A percentile compares a stretch with the other conserved stretches of the same genome.
These are phyloP conservation scores for Melampsora larici-populina DNA, from an alignment of 1,284 basidiomycete species.

Conservation along the genomic window DNA sequence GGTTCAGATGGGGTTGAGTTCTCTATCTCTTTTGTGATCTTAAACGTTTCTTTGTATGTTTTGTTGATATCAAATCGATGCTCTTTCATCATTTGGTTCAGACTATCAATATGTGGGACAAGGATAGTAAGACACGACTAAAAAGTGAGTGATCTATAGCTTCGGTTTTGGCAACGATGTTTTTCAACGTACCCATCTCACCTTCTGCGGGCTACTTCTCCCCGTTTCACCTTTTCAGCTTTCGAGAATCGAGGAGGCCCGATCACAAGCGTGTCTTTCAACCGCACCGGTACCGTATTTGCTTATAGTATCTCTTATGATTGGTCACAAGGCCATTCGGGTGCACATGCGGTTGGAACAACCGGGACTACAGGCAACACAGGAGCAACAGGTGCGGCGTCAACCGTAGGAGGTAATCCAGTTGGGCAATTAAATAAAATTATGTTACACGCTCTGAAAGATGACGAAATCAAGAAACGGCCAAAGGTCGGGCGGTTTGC, in stretches of 20 bases:
- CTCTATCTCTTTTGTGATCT: slow-evolving; percentile 41
- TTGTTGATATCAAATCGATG: slow-evolving; percentile 18
- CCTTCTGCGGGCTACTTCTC: slow-evolving; percentile 1
- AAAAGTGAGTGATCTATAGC: slow-evolving; percentile 63
- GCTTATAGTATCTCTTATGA: slow-evolving; percentile 61
- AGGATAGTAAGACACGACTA: slow-evolving; percentile 79
- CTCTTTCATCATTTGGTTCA: slow-evolving; percentile 70
- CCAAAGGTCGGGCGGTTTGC: slow-evolving; percentile 28
- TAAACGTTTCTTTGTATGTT: neutral
- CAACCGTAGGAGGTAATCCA: neutral
- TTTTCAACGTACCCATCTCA: neutral
- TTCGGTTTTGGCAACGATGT: neutral
- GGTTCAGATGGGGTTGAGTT: slow-evolving; percentile 60
- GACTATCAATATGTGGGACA: slow-evolving; percentile 64
- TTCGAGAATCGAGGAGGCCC: slow-evolving; percentile 69
- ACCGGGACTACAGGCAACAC: neutral
- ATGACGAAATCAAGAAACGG: slow-evolving; percentile 44
- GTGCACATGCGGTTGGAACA: slow-evolving; percentile 61
- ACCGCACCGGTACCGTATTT: slow-evolving; percentile 77
- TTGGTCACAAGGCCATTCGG: slow-evolving; percentile 72
- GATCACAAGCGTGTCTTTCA: slow-evolving; percentile 68
- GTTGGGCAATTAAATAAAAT: slow-evolving; percentile 70
- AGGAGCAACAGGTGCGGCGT: neutral
- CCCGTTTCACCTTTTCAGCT: slow-evolving; percentile 56
- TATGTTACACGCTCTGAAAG: slow-evolving; percentile 84